These are phyloP conservation scores for Emergomyces orientalis DNA, from an alignment of 2,329 filamentous ascomycete genomes.

Conservation along the genomic window DNA sequence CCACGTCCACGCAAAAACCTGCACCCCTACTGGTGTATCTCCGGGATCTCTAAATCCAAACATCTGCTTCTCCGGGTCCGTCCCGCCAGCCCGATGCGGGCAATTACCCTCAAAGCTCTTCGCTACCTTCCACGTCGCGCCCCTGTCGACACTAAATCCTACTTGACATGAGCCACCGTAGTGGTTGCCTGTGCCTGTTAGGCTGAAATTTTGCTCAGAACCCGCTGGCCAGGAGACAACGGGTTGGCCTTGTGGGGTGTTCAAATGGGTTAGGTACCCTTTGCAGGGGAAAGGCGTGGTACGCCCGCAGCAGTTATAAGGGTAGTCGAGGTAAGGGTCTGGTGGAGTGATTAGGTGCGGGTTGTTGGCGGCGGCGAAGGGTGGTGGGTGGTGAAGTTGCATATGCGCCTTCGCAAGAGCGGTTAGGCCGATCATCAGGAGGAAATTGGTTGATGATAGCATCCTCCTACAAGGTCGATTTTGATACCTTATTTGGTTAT, in stretches of 20 bases:
- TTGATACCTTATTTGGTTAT: neutral
- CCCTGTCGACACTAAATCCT: slow-evolving; percentile 37
- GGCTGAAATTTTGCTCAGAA: slow-evolving; percentile 32
- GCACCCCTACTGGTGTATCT: slow-evolving; percentile 34
- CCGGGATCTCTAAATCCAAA: slow-evolving; percentile 39
- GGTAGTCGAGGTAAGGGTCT: slow-evolving; percentile 35
- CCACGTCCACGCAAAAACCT: slow-evolving; percentile 41
- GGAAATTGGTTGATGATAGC: neutral
- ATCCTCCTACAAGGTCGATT: neutral
- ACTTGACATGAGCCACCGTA: slow-evolving; percentile 42
- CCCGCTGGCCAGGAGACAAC: slow-evolving; percentile 38
- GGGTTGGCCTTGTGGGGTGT: slow-evolving; percentile 34
- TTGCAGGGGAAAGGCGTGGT: slow-evolving; percentile 32
- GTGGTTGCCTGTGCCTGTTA: slow-evolving; percentile 32
- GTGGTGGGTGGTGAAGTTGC: slow-evolving; percentile 36
- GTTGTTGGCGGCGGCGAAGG: slow-evolving; percentile 39
- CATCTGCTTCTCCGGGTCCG: slow-evolving; percentile 32
- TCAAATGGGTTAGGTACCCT: slow-evolving; percentile 38
- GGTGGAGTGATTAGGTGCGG: slow-evolving; percentile 30
- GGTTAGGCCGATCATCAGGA: neutral
- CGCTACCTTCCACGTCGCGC: slow-evolving; percentile 38
- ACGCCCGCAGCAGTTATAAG: slow-evolving; percentile 39
- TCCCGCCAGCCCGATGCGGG: slow-evolving; percentile 33
- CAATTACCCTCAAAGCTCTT: slow-evolving; percentile 41
- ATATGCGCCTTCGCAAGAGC: slow-evolving; percentile 28